phyloP scores from a whole-genome alignment of 768 basidiomycete genomes.

The Pleurotus eryngii region DNA sequence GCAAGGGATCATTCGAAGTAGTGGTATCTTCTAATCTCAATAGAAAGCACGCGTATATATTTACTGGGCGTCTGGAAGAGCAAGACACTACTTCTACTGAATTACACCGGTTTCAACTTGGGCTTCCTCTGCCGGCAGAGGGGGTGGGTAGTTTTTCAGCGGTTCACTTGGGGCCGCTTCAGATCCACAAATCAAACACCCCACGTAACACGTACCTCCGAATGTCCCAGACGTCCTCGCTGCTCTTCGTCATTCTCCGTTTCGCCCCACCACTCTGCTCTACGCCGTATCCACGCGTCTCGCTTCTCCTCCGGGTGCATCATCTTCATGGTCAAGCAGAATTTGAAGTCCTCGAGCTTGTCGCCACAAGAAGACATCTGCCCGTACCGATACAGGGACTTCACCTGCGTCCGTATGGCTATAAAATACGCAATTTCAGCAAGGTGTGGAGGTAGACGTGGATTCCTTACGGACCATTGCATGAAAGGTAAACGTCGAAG shows the following conservation, averaged over 20 bases:
- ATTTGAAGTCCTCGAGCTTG: slow-evolving; percentile 92
- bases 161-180: background rate
- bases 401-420: slow-evolving; percentile 81
- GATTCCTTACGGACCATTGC: slow-evolving; percentile 48
- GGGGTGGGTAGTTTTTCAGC: slow-evolving; percentile 1
- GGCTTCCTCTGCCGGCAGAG: background rate
- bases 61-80: too few relatives aligned
- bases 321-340: slow-evolving; percentile 82
- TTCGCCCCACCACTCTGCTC: slow-evolving; percentile 97
- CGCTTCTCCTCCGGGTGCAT: slow-evolving; percentile 74
- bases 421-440: slow-evolving; percentile 3
- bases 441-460: background rate
- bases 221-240: slow-evolving; percentile 93
- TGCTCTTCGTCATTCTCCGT: slow-evolving; percentile 71
- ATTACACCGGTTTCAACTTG: background rate
- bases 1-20: slow-evolving; percentile 68
- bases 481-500: slow-evolving; percentile 69
- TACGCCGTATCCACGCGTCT: slow-evolving; percentile 78
- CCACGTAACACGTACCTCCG: slow-evolving; percentile 48
- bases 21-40: slow-evolving; percentile 41
- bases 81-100: background rate
- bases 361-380: slow-evolving; percentile 63
- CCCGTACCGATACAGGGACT: slow-evolving; percentile 85
- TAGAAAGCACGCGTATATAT: too few relatives aligned
- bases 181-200: background rate